Evolutionary conservation across 495 filamentous ascomycete species (phyloP).

Genomic region (Lichenothelia convexa): DNA sequence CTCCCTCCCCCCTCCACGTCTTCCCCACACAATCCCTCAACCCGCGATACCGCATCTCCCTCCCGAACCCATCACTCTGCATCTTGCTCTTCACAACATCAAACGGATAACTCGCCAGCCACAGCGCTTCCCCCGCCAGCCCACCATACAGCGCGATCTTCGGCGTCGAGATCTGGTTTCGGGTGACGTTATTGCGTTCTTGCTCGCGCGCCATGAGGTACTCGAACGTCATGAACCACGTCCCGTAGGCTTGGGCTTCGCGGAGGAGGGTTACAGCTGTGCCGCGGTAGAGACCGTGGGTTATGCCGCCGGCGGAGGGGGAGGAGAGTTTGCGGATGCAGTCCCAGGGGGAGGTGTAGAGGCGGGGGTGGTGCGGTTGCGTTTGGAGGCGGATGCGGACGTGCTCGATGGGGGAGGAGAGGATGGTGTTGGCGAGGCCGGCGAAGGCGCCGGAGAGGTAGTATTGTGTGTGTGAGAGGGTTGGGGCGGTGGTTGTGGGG

Average conservation of each 20-base stretch:
- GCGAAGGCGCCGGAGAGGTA: conserved; percentile 82
- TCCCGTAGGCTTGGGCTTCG: conserved; percentile 85
- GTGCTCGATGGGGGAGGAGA: conserved; percentile 91
- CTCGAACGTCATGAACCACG: conserved; percentile 92
- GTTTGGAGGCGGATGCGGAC: conserved; percentile 95
- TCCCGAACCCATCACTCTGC: conserved; percentile 83
- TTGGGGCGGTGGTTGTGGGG: conserved; percentile 15
- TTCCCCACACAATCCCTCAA: conserved; percentile 86
- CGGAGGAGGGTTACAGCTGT: conserved; percentile 68
- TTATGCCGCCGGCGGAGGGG: conserved; percentile 42
- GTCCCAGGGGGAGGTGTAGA: conserved; percentile 76
- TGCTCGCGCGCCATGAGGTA: conserved; percentile 87
- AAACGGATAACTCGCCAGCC: conserved; percentile 83
- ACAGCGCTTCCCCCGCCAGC: conserved; percentile 80
- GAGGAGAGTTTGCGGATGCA: conserved; percentile 69
- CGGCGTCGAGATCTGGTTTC: conserved; percentile 58
- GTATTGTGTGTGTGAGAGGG: conserved; percentile 57
- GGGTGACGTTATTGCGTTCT: conserved; percentile 47
- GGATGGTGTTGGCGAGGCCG: conserved; percentile 71
- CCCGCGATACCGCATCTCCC: conserved; percentile 44
- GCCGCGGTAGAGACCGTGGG: conserved; percentile 68
- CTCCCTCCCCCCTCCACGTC: conserved; percentile 59
- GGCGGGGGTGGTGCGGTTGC: conserved; percentile 70
- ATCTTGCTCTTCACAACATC: conserved; percentile 99
- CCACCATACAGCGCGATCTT: conserved; percentile 90